phyloP scores from a whole-genome alignment of 768 basidiomycete species.

The Daedaleopsis nitida region DNA sequence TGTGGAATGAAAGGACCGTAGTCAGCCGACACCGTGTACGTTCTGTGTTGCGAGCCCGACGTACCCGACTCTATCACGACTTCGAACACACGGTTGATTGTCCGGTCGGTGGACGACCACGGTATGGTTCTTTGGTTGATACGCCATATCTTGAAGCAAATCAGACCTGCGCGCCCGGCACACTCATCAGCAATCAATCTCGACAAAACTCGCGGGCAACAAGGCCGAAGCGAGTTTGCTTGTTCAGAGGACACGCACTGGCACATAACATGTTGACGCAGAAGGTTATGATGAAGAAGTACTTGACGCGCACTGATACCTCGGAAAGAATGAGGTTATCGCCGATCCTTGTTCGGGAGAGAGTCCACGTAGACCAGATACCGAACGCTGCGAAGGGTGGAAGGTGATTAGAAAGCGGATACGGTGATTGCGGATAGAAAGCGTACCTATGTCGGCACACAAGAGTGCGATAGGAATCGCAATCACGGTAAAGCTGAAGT shows the following conservation, averaged over 20 bases:
- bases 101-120: not conserved
- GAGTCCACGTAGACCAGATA: slow-evolving; percentile 9
- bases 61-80: slow-evolving; percentile 11
- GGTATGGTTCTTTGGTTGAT: not conserved
- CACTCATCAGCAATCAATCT: not conserved
- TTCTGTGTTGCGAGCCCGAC: not conserved
- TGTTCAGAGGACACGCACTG: not conserved
- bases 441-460: not conserved
- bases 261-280: slow-evolving; percentile 10
- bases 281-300: slow-evolving; percentile 16
- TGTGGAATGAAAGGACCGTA: not conserved
- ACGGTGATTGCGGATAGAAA: not conserved
- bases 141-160: slow-evolving; percentile 9
- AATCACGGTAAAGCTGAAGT: not conserved
- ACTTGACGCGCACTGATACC: slow-evolving; percentile 10
- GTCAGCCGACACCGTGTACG: not conserved
- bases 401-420: not conserved
- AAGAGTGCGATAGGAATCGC: not conserved
- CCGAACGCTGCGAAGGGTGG: slow-evolving; percentile 1
- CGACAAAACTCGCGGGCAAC: too few species aligned
- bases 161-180: not conserved
- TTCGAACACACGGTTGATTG: slow-evolving; percentile 1
- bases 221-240: not conserved
- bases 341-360: not conserved
- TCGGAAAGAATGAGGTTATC: slow-evolving; percentile 3